phyloP scores from a whole-genome alignment of 2,329 filamentous ascomycete species.

The Monilinia polystroma region DNA sequence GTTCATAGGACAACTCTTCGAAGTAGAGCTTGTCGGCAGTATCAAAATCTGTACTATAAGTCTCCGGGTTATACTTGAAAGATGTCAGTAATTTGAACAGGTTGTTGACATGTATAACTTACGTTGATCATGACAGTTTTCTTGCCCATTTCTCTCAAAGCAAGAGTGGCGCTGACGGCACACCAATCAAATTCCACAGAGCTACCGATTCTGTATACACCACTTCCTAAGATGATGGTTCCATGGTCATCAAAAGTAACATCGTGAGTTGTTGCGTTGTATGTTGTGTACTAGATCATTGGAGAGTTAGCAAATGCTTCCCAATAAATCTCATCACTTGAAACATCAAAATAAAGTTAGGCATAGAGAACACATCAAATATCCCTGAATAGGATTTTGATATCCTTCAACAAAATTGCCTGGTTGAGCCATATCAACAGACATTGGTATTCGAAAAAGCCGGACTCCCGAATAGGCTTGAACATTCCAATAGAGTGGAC shows the following conservation, averaged over 20 bases:
- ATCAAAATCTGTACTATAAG: conserved; percentile 73
- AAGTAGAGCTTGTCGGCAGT: conserved; percentile 92
- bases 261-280: conserved; percentile 93
- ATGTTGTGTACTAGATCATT: conserved; percentile 71
- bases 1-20: conserved; percentile 93
- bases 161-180: conserved; percentile 83
- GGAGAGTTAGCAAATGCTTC: neutral
- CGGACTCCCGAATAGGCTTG: neutral
- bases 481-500: neutral
- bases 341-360: neutral
- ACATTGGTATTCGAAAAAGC: neutral
- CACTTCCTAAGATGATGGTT: conserved; percentile 83
- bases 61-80: conserved; percentile 52
- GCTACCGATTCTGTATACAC: conserved; percentile 96
- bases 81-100: neutral
- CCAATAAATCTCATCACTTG: neutral
- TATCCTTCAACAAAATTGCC: neutral
- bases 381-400: too few species aligned
- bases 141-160: conserved; percentile 81
- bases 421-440: neutral
- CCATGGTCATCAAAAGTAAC: conserved; percentile 92
- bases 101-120: neutral
- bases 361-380: neutral
- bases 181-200: conserved; percentile 99
- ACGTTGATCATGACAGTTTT: conserved; percentile 96